Percentiles rank a stretch among this genome's conserved stretches.
phyloP scores from a whole-genome alignment of 2,329 filamentous ascomycete genomes.

The Fusarium sp. region DNA sequence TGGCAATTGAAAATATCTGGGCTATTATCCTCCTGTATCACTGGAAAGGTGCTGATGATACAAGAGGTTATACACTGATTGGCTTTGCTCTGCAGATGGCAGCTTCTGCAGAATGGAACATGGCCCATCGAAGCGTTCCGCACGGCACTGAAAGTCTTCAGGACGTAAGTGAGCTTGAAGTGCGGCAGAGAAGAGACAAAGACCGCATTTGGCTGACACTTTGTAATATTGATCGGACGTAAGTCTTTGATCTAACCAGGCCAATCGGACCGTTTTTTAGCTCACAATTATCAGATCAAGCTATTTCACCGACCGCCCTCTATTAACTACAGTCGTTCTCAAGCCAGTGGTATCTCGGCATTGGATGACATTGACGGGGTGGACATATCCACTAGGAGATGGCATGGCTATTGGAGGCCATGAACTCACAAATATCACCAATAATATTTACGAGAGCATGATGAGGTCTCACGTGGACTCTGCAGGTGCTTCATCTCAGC shows the following conservation, averaged over 20 bases:
- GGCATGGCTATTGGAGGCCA: background rate
- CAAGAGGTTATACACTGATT: background rate
- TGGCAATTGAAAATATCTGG: background rate
- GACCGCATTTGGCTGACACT: background rate
- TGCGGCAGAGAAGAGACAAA: background rate
- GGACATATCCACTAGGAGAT: background rate
- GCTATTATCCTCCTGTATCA: constrained; percentile 1
- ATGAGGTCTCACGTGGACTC: rapidly evolving
- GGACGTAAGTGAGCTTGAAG: background rate
- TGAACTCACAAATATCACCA: background rate
- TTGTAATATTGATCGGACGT: background rate
- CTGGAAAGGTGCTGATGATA: background rate
- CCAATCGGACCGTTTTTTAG: no score
- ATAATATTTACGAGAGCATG: background rate
- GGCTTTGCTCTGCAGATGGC: background rate
- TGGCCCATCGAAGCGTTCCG: rapidly evolving
- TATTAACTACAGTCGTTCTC: rapidly evolving
- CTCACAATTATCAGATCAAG: background rate
- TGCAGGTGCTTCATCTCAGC: rapidly evolving
- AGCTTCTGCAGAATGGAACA: background rate
- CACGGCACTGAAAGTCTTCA: rapidly evolving
- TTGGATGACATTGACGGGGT: background rate
- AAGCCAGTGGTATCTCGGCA: background rate
- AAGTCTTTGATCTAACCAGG: background rate
- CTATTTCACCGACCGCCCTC: background rate